Evolutionary conservation across 108 stramenopile genomes (phyloP).

Genomic region (Skeletonema costatum): DNA sequence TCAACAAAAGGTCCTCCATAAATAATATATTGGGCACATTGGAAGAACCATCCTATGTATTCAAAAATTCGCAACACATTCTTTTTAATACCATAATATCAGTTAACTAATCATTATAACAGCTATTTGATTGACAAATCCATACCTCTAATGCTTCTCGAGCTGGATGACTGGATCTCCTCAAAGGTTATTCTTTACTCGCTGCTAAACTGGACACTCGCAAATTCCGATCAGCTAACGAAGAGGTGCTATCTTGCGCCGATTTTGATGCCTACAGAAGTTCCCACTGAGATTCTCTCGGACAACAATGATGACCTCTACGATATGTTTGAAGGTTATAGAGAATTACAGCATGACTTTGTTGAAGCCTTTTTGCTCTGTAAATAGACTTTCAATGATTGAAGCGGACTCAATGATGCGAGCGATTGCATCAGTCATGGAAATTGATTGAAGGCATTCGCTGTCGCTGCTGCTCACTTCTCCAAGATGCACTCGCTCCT

Average conservation of each 20-base stretch:
- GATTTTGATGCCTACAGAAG: conserved; percentile 72
- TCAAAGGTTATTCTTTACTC: no score
- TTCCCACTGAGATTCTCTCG: no score
- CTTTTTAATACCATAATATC: neutral
- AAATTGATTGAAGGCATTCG: neutral
- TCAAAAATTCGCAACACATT: neutral
- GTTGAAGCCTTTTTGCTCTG: conserved; percentile 48
- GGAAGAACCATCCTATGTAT: neutral
- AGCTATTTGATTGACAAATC: neutral
- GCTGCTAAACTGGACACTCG: conserved; percentile 68
- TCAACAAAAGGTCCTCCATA: neutral
- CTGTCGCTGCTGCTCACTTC: neutral
- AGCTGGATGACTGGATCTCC: no score
- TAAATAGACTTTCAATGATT: neutral
- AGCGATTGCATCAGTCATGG: neutral
- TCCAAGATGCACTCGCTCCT: neutral
- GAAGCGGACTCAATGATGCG: neutral
- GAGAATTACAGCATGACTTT: conserved; percentile 76
- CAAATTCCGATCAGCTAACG: conserved; percentile 53
- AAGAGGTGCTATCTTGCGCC: conserved; percentile 75
- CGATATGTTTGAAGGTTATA: conserved; percentile 57
- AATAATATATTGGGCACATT: neutral
- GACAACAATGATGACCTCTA: conserved; percentile 18
- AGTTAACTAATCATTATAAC: neutral
- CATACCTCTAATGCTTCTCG: no score